Evolutionary conservation across 202 grass and related monocot genomes (phyloP), one percentile per base, ranked within the genome.

Genomic region (Eragrostis tef): DNA sequence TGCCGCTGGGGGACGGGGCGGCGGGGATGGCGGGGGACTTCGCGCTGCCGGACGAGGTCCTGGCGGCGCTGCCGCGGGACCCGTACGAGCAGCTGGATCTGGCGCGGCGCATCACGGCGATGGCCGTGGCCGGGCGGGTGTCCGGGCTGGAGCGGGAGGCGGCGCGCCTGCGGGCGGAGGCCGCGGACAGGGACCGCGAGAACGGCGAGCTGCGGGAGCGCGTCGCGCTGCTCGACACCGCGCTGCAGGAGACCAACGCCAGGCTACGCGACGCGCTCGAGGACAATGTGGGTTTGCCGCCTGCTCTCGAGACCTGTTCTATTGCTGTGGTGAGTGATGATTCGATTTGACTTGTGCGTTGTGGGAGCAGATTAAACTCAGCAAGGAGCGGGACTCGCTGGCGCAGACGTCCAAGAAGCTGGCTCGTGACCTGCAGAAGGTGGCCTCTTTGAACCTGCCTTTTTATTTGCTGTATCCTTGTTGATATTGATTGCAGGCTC

Each of bases 51-150:
- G 77, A 87, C 34, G 92, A 91, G 77, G 54, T 98, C 49, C 78
- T 90, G 82, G 92, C 90, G 19, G 90, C 89, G 87, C 86, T 98
- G 69, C 95, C 95, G 47, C 67, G 74, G 71, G 92, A 94, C 79
- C 88, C 90, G 0, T 89, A 91, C 80, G 92, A 93, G 73, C 92
- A 93, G 86, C 90, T 95, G 79, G 90, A 98, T 90, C 82, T 98
- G 73, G 95, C 92, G 41, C 86, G 86, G 20, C 89, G 89, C 77
- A 95, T 98, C 82, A 90, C 92, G 47, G 89, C 92, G 79, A 70
- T 95, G 80, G 95, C 92, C 47, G 85, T 95, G 17, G 77, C 92
- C 8, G 93, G 90, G 4, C 84, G 89, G 63, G 90, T 93, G 2
- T 84, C 92, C 6, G 85, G 81, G 36, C 88, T 98, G 42, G 92